Conservation (phyloP, 1,284 basidiomycete genomes). For the Hemileia vastatrix region DNA sequence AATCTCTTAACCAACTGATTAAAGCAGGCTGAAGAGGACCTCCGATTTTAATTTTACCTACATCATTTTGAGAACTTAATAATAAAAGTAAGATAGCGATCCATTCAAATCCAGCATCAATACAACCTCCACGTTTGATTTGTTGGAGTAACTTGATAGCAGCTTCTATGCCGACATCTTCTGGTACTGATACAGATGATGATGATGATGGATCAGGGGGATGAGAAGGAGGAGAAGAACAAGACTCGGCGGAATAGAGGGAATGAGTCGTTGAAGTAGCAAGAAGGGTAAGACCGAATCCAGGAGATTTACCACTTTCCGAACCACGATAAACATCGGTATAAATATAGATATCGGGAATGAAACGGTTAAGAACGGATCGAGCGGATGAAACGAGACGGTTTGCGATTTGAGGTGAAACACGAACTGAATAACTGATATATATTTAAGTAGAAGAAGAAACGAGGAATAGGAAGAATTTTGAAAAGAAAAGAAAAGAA, state of each 20-base stretch:
- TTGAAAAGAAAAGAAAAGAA: conserved; percentile 7
- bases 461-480: too few relatives aligned
- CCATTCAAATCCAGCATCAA: conserved; percentile 80
- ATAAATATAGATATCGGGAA: conserved; percentile 95
- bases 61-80: conserved; percentile 79
- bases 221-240: conserved; percentile 54
- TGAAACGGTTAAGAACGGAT: conserved; percentile 84
- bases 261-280: conserved; percentile 86
- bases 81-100: conserved; percentile 86
- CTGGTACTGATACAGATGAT: conserved; percentile 53
- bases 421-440: conserved; percentile 75
- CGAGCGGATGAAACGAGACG: conserved; percentile 91
- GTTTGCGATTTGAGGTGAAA: conserved; percentile 93
- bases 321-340: conserved; percentile 97
- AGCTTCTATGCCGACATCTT: conserved; percentile 77
- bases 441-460: background rate
- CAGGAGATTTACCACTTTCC: conserved; percentile 94
- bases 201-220: conserved; percentile 44
- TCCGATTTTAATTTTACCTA: conserved; percentile 76
- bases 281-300: conserved; percentile 81
- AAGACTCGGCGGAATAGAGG: conserved; percentile 74
- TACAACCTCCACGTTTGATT: conserved; percentile 72
- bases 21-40: conserved; percentile 45
- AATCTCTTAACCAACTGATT: conserved; percentile 18
- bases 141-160: conserved; percentile 68